Base-by-base conservation (phyloP, 306 rosid genomes). In the Ceratonia siliqua region DNA sequence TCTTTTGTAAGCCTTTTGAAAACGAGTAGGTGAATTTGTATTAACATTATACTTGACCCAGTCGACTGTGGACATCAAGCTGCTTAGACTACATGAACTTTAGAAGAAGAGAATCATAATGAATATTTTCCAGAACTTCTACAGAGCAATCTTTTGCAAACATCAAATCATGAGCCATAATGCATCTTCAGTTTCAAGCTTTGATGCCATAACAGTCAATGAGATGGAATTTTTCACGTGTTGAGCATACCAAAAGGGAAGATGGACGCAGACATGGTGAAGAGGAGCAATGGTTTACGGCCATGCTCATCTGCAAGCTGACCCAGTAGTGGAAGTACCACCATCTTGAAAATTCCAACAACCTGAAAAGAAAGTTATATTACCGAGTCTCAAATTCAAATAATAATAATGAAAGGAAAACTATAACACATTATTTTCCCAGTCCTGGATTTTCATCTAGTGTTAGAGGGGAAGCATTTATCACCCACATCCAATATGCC, bases 221-320 rank as follows among this genome's bases (percentile, higher is more conserved):
- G 57, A 72, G 35, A 70, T 21, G n/a, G n/a, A n/a, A n/a, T n/a
- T n/a, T n/a, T n/a, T n/a, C n/a, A n/a, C n/a, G n/a, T n/a, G n/a
- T n/a, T n/a, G n/a, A 48, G 59, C 81, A 43, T 82, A 90, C 96
- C 93, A 70, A 89, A 89, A 53, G 97, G 85, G 77, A 89, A 56
- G 58, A 89, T 86, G 78, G 88, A 54, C 1, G 89, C 78, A 43
- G 96, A 89, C 54, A 89, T 54, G 45, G 92, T 90, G 25, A 89
- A 32, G 50, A 92, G 85, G 14, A 92, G 90, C 62, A 92, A 36
- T 24, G 93, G 93, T 73, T 92, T 92, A 28, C 97, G 93, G 20
- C 97, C 97, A 58, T 77, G 59, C 70, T 92, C 97, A 72, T 89
- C 97, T 5, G 97, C 91, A 63, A 89, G 92, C 82, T 92, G 97